Conservation (phyloP, 257 asterid genomes). For the Nicotiana obtusifolia region DNA sequence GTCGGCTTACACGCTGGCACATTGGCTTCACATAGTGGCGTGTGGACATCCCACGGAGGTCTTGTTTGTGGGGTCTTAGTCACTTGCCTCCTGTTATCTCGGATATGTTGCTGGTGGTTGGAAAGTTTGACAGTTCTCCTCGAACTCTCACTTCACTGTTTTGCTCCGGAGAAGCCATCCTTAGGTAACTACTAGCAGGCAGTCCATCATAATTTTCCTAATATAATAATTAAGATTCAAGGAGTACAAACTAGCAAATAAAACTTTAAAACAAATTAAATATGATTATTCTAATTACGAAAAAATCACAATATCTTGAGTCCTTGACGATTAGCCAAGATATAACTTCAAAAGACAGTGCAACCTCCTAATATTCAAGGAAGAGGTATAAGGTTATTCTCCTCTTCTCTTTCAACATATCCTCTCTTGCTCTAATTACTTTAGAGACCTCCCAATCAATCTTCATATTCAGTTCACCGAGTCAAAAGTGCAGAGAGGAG, state of each 20-base stretch:
- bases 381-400: no score
- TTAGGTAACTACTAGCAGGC: background rate
- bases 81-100: no score
- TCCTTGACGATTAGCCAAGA: background rate
- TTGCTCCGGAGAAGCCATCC: no score
- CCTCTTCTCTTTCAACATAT: no score
- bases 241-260: background rate
- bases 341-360: background rate
- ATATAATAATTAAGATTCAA: background rate
- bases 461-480: background rate
- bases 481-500: background rate
- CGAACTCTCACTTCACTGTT: no score
- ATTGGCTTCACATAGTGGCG: no score
- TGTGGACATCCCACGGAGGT: no score
- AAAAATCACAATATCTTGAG: background rate
- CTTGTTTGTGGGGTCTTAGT: no score
- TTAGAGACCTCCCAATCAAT: background rate
- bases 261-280: background rate
- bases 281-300: background rate
- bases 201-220: background rate
- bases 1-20: no score
- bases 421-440: background rate
- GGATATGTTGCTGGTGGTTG: no score
- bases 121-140: no score
- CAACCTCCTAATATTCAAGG: no score